Evolutionary conservation across 2,329 filamentous ascomycete species (phyloP), one percentile per base, ranked within the genome.

Genomic region (Aspergillus persii): DNA sequence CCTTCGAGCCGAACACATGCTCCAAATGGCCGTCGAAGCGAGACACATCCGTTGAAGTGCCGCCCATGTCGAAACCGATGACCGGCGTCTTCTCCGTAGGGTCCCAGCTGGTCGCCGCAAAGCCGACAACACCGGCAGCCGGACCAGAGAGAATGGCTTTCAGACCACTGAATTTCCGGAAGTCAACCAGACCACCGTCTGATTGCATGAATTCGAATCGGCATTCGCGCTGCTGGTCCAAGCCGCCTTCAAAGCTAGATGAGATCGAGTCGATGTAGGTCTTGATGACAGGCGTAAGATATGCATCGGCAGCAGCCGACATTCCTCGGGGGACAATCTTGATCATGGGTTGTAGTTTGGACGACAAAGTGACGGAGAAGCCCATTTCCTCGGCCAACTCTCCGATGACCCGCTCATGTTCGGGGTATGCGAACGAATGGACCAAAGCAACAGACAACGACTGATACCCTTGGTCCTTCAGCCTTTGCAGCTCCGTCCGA

Each of bases 141-240:
- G 93, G 93, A 0, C 93, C 94, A 0, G 92, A 96, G 4, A 97
- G 73, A 59, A 97, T 96, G 1, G 92, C 93, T 68, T 90, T 89
- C 8, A 97, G 78, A 0, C 93, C 93, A 1, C 91, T 95, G 71
- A 97, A 97, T 66, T 81, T 74, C 56, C 75, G 76, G 54, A 80
- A 79, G 61, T 80, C 78, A 6, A 87, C 86, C 7, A 88, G 74
- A 4, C 86, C 86, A 52, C 91, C 92, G 64, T 96, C 92, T 5
- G 90, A 94, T 75, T 97, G 93, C 94, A 97, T 97, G 67, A 97
- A 97, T 73, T 97, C 93, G 76, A 93, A 97, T 63, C 93, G 82
- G 3, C 91, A 90, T 7, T 81, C 77, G 0, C 86, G 78, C 0
- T 91, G 90, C 7, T 90, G 91, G 51, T 86, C 86, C 63, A 97